These are phyloP conservation scores for Takakia lepidozioides DNA, from an alignment of 225 moss, liverwort and hornwort species.

Conservation along the genomic window DNA sequence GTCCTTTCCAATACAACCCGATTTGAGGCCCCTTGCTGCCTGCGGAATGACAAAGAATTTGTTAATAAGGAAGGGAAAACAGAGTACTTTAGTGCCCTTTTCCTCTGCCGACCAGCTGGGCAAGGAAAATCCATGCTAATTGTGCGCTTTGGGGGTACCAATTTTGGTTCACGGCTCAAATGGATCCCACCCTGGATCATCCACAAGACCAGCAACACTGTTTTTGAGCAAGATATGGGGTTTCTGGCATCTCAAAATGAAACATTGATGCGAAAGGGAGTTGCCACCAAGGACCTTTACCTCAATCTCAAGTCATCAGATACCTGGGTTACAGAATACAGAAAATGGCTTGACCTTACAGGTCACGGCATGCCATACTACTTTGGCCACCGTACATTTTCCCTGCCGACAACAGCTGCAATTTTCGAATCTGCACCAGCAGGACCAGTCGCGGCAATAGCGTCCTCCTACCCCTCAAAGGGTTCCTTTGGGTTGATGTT, in stretches of 20 bases:
- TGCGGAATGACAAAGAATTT: conserved; percentile 32
- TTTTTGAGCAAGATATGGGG: conserved; percentile 87
- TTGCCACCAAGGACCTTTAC: conserved; percentile 60
- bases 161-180: conserved; percentile 6
- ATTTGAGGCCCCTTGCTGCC: conserved; percentile 64
- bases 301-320: conserved; percentile 69
- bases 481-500: conserved; percentile 71
- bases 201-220: conserved; percentile 33
- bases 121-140: conserved; percentile 82
- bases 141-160: conserved; percentile 45
- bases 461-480: conserved; percentile 52
- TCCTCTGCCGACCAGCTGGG: conserved; percentile 67
- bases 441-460: conserved; percentile 45
- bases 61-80: conserved; percentile 33
- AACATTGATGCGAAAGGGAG: conserved; percentile 20
- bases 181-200: conserved; percentile 38
- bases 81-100: conserved; percentile 16
- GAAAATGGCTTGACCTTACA: conserved; percentile 64
- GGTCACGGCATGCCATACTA: conserved; percentile 91
- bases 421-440: conserved; percentile 65
- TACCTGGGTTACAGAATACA: conserved; percentile 59
- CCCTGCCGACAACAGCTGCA: conserved; percentile 43
- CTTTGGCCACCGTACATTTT: conserved; percentile 41
- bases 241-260: conserved; percentile 88
- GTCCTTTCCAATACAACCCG: conserved; percentile 19